Conservation (phyloP, 352 stramenopile species). For the Pythium oligandrum region DNA sequence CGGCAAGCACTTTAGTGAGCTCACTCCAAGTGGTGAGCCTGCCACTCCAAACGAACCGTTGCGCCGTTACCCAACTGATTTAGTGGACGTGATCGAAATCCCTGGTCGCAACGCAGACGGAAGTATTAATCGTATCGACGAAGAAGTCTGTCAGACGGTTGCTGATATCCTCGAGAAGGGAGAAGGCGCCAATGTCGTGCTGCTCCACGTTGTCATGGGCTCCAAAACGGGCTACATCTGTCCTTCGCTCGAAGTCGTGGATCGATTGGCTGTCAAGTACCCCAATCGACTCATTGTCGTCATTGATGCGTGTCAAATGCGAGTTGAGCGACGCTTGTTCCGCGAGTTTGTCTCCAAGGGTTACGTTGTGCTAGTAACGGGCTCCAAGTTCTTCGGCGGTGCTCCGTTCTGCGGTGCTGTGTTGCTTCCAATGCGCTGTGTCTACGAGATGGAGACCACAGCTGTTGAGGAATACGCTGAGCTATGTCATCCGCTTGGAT, state of each 20-base stretch:
- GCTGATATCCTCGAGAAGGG: conserved; percentile 34
- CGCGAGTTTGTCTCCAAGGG: conserved; percentile 55
- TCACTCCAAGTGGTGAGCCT: conserved; percentile 65
- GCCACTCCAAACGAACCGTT: conserved; percentile 37
- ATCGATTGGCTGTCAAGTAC: conserved; percentile 48
- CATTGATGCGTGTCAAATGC: conserved; percentile 86
- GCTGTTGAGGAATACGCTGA: conserved; percentile 51
- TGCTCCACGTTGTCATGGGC: conserved; percentile 83
- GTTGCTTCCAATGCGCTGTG: conserved; percentile 67
- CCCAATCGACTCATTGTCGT: conserved; percentile 74
- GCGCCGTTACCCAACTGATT: conserved; percentile 47
- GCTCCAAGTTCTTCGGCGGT: conserved; percentile 86
- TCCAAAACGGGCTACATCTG: conserved; percentile 83
- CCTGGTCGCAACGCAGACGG: conserved; percentile 50
- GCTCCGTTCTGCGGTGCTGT: conserved; percentile 84
- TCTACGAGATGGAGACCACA: conserved; percentile 76
- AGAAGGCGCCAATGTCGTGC: conserved; percentile 50
- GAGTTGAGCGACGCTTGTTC: conserved; percentile 54
- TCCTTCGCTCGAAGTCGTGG: conserved; percentile 61
- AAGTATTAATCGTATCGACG: conserved; percentile 44
- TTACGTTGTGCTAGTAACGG: conserved; percentile 77
- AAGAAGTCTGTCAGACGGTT: conserved; percentile 36
- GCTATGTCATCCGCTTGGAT: conserved; percentile 57
- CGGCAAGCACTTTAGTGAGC: conserved; percentile 77
- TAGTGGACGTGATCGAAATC: conserved; percentile 66